Evolutionary conservation across 805 yeast genomes (phyloP).

Genomic region (Wickerhamiella domercqiae): DNA sequence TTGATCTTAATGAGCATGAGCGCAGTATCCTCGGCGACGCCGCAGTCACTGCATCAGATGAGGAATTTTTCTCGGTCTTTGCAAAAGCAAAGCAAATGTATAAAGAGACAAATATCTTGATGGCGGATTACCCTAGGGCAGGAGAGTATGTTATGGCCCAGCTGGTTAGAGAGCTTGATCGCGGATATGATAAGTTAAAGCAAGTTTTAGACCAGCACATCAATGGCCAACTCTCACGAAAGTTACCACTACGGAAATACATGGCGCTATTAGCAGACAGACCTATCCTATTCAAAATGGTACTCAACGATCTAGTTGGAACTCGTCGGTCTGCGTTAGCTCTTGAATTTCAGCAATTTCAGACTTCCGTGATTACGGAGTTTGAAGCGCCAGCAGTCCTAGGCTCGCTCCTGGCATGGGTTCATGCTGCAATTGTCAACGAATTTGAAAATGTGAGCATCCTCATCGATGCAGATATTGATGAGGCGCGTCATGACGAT

Average conservation of each 20-base stretch:
- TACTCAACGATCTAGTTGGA: slow-evolving; percentile 49
- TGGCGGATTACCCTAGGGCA: slow-evolving; percentile 39
- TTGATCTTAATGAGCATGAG: slow-evolving; percentile 59
- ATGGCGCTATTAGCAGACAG: slow-evolving; percentile 22
- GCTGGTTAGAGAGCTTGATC: slow-evolving; percentile 32
- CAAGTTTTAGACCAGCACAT: slow-evolving; percentile 26
- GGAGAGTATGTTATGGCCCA: slow-evolving; percentile 25
- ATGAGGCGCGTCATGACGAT: slow-evolving; percentile 4
- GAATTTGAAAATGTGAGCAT: slow-evolving; percentile 64
- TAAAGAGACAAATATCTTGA: slow-evolving; percentile 49
- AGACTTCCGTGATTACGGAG: slow-evolving; percentile 18
- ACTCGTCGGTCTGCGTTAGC: slow-evolving; percentile 48
- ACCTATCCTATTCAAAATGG: slow-evolving; percentile 34
- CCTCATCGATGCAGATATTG: slow-evolving; percentile 33
- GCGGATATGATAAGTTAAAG: slow-evolving; percentile 41
- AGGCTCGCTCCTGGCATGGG: slow-evolving; percentile 78
- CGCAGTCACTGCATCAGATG: slow-evolving; percentile 26
- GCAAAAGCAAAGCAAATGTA: slow-evolving; percentile 49
- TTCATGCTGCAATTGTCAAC: slow-evolving; percentile 73
- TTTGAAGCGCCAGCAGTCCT: slow-evolving; percentile 71
- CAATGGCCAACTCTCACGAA: slow-evolving; percentile 2
- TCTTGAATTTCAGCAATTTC: slow-evolving; percentile 43
- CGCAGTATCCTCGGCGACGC: slow-evolving; percentile 34
- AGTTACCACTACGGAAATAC: slow-evolving; percentile 8
- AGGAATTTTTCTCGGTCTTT: slow-evolving; percentile 41